These are phyloP conservation scores for Hypoxylon intermedium DNA, from an alignment of 495 filamentous ascomycete species.

Conservation along the genomic window DNA sequence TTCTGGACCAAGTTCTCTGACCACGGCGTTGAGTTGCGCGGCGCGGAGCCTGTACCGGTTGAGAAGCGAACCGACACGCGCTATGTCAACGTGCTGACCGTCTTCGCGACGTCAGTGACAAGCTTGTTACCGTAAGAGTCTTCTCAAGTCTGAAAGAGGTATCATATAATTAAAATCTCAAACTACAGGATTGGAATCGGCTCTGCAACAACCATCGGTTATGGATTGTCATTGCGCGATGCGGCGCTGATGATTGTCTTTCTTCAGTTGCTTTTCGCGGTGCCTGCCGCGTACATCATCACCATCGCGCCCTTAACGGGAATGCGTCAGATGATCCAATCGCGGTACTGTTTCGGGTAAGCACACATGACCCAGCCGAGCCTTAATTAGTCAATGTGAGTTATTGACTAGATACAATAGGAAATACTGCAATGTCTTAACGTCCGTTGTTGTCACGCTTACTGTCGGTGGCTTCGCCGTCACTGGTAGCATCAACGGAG, in stretches of 20 bases:
- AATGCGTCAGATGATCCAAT: constrained; percentile 63
- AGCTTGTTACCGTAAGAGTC: constrained; percentile 53
- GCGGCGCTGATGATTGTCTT: constrained; percentile 63
- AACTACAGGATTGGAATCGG: constrained; percentile 23
- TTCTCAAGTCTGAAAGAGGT: background rate
- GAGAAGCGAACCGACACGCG: constrained; percentile 58
- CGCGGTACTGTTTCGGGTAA: constrained; percentile 63
- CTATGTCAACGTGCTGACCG: constrained; percentile 59
- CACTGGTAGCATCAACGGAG: constrained; percentile 50
- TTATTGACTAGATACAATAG: constrained; percentile 1
- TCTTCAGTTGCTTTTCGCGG: constrained; percentile 58
- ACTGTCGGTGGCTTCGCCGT: constrained; percentile 55
- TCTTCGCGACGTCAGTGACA: constrained; percentile 54
- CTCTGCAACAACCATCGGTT: constrained; percentile 52
- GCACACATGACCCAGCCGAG: constrained; percentile 8
- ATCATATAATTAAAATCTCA: background rate
- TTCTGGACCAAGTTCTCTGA: constrained; percentile 32
- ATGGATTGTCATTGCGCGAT: constrained; percentile 61
- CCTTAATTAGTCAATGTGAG: background rate
- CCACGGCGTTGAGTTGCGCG: constrained; percentile 54
- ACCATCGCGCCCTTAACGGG: constrained; percentile 60
- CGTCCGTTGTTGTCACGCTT: constrained; percentile 46
- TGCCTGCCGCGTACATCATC: constrained; percentile 62
- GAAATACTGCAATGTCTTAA: constrained; percentile 28
- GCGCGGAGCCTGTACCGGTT: constrained; percentile 61